Base-by-base conservation (phyloP, 192 early-diverging fungal species). In the Kappamyces sp. region DNA sequence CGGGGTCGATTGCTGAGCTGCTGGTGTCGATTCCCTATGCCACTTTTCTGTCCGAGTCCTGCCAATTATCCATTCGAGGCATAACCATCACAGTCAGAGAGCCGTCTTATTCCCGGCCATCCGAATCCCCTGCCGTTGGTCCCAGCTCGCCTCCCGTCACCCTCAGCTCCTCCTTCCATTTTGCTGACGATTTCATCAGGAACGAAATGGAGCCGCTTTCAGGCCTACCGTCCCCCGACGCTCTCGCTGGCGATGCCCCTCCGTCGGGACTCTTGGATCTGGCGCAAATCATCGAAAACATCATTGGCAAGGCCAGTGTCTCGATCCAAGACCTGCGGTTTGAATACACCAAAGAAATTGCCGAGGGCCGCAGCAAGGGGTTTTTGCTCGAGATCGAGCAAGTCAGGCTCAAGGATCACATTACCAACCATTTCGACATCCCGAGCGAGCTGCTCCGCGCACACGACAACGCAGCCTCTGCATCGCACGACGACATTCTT, bases 111-210 rank as follows among this genome's bases (percentile, higher is more conserved):
- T 12, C 3, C n/a, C 13, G n/a, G 70, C 36, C 66, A 68, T 42
- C 69, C 72, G 6, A 67, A 76, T 13, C 62, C 67, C 15, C 38
- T 40, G 41, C 41, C 38, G 12, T 23, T 40, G 8, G 33, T 44
- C 67, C 70, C 54, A 66, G 77, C 44, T 74, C 84, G 23, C 84
- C 85, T 47, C 72, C 80, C 1, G 83, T 77, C 15, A 78, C 88
- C 47, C 66, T 92, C 48, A 84, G 88, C 1, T 87, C 91, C 6
- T 92, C 92, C 2, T 72, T 93, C 12, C 86, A 87, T 62, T 86
- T 95, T 57, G 92, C 92, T 5, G 90, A 84, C 47, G 90, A 91
- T 67, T 95, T 95, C 74, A 61, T 95, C 41, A 77, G 80, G 51
- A 77, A 74, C 32, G 65, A 83, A 43, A 69, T 76, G 15, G n/a